Evolutionary conservation across 495 filamentous ascomycete genomes (phyloP).

Genomic region (Wilcoxina mikolae): DNA sequence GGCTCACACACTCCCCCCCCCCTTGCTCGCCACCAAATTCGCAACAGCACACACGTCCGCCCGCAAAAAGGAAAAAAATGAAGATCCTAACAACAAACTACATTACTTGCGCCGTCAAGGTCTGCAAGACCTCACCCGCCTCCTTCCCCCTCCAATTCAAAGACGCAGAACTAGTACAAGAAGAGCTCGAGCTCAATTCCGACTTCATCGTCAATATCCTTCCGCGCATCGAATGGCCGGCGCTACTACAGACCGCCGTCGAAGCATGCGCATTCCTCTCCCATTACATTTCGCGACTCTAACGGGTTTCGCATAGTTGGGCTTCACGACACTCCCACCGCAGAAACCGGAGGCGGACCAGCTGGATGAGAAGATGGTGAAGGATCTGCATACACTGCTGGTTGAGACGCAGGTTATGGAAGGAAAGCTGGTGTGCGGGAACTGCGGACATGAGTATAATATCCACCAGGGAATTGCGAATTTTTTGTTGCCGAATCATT

Average conservation of each 20-base stretch:
- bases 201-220: slow-evolving; percentile 67
- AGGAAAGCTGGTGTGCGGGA: slow-evolving; percentile 78
- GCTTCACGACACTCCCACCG: slow-evolving; percentile 62
- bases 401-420: slow-evolving; percentile 79
- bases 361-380: slow-evolving; percentile 48
- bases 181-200: slow-evolving; percentile 65
- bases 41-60: not conserved
- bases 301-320: slow-evolving; percentile 46
- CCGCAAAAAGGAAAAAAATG: slow-evolving; percentile 50
- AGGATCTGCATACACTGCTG: slow-evolving; percentile 66
- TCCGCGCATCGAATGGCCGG: slow-evolving; percentile 77
- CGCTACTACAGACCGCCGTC: slow-evolving; percentile 51
- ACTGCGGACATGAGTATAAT: slow-evolving; percentile 82
- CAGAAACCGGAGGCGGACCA: slow-evolving; percentile 38
- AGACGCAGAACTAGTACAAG: slow-evolving; percentile 73
- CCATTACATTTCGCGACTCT: not conserved
- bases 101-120: slow-evolving; percentile 85
- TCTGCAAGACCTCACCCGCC: slow-evolving; percentile 61
- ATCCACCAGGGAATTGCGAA: slow-evolving; percentile 93
- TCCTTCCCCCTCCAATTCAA: slow-evolving; percentile 84
- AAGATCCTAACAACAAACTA: slow-evolving; percentile 96
- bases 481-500: slow-evolving; percentile 82
- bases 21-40: not conserved
- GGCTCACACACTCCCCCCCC: not conserved
- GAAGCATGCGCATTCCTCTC: slow-evolving; percentile 52